Percentiles rank a stretch among this genome's conserved stretches.
These are phyloP conservation scores for Phytophthora lateralis DNA, from an alignment of 352 stramenopile species.

Conservation along the genomic window DNA sequence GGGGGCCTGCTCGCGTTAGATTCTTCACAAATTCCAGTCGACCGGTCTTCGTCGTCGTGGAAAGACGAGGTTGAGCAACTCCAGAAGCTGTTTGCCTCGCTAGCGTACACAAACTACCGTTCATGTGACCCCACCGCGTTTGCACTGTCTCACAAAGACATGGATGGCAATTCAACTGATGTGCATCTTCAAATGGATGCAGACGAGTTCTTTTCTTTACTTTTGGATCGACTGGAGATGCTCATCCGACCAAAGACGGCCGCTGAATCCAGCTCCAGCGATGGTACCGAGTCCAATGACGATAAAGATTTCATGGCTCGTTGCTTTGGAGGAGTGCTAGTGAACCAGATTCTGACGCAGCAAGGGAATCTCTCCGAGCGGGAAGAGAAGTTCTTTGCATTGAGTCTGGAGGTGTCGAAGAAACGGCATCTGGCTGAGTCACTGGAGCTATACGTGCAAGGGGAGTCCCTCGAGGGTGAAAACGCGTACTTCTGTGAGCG, in stretches of 20 bases:
- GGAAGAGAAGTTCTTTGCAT: constrained; percentile 85
- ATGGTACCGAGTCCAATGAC: constrained; percentile 3
- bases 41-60: constrained; percentile 30
- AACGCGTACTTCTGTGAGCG: constrained; percentile 85
- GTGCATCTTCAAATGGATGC: constrained; percentile 83
- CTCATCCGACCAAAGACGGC: constrained; percentile 30
- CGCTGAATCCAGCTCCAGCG: not conserved
- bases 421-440: constrained; percentile 69
- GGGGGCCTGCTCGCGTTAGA: constrained; percentile 51
- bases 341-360: constrained; percentile 86
- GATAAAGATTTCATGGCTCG: constrained; percentile 49
- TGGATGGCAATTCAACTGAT: constrained; percentile 77
- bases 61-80: constrained; percentile 65
- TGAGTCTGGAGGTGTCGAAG: constrained; percentile 83
- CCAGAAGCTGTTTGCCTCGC: constrained; percentile 68
- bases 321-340: constrained; percentile 77
- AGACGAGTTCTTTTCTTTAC: constrained; percentile 81
- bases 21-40: constrained; percentile 5
- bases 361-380: constrained; percentile 78
- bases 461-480: constrained; percentile 75
- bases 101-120: constrained; percentile 51
- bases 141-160: constrained; percentile 66
- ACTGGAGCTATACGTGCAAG: constrained; percentile 70
- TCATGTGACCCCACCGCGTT: constrained; percentile 71
- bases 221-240: constrained; percentile 83